Evolutionary conservation across 2,329 filamentous ascomycete genomes (phyloP), one percentile per base, ranked within the genome.

Genomic region (Penicillium janthinellum): DNA sequence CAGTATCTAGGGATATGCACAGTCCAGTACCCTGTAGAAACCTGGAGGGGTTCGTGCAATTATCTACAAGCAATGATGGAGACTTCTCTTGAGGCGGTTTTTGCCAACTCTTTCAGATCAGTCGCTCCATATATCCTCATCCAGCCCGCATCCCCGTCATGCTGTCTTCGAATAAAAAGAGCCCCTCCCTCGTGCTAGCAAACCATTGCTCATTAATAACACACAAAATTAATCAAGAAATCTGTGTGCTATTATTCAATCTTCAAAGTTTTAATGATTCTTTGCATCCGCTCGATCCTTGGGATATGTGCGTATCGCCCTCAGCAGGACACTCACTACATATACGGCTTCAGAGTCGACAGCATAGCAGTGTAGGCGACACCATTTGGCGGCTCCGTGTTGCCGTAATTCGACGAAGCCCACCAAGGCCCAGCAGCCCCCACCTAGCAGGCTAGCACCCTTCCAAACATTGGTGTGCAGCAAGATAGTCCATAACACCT

Each of bases 401-500:
- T 31, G 48, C 68, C 75, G 54, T 73, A 83, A 47, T 82, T 80
- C 58, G 83, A 83, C 57, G 75, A 67, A 0, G 68, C 78, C 82
- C 80, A 77, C 75, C 73, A 85, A 2, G 83, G 83, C 0, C 84
- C 84, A 22, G 82, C 84, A 34, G 80, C 80, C 83, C 84, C 81
- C 82, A 86, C 0, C 81, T 51, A 0, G 17, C 17, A 17, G 17
- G 17, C 17, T 17, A 17, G 78, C 81, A 12, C 84, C 84, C 37
- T 70, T 72, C 84, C 84, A 85, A 2, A 85, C 81, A 71, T 84
- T 82, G 1, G 64, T 71, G 65, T 85, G 77, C 66, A 0, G 69
- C 73, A 65, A 86, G 63, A 67, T 82, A 82, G 28, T 71, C 66
- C 61, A 86, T 64, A 67, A 84, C 78, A 48, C 81, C 82, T 54